phyloP scores from a whole-genome alignment of 495 filamentous ascomycete genomes.

The Lophiotrema nucula region DNA sequence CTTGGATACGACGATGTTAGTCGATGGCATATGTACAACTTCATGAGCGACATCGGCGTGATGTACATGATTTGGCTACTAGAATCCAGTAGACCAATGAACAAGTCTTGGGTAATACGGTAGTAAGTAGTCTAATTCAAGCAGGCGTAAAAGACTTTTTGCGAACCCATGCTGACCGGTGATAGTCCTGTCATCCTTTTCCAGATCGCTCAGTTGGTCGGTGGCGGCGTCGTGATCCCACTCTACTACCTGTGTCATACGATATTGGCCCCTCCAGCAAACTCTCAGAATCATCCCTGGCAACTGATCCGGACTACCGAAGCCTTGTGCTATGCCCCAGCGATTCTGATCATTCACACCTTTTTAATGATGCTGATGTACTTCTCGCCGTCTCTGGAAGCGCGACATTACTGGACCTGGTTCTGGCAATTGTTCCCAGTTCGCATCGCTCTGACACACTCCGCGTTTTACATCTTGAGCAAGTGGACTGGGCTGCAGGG shows the following conservation, averaged over 20 bases:
- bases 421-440: constrained; percentile 4
- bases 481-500: neutral
- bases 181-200: too few species aligned
- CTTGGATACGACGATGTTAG: constrained; percentile 4
- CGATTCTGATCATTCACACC: neutral
- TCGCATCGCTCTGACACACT: neutral
- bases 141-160: too few species aligned
- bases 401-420: constrained; percentile 15
- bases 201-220: neutral
- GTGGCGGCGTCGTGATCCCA: constrained; percentile 1
- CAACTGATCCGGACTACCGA: too few species aligned
- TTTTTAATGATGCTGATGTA: neutral
- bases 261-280: too few species aligned
- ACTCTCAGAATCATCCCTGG: too few species aligned
- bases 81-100: neutral
- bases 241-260: neutral
- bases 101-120: too few species aligned
- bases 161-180: too few species aligned
- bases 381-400: neutral
- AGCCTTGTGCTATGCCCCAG: too few species aligned
- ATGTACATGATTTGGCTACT: neutral
- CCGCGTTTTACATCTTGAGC: neutral
- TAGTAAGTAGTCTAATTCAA: too few species aligned
- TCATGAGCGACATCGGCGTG: neutral
- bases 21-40: constrained; percentile 4